Base-by-base conservation (phyloP, 805 yeast species). In the Lipomyces lipofer region DNA sequence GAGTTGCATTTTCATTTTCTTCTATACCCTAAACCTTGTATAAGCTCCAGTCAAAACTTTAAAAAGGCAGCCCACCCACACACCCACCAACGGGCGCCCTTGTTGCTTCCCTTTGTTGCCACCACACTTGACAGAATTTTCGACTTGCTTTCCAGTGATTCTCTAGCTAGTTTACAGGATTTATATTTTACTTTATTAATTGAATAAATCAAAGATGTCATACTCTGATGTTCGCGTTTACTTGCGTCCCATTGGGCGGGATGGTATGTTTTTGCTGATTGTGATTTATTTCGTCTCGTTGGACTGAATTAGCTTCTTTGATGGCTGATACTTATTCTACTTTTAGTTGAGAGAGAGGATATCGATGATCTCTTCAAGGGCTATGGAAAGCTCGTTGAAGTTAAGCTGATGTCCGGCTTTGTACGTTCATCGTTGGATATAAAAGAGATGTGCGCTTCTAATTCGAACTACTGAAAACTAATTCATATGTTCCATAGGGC, bases 371-470 rank as follows among this genome's bases (percentile, higher is more conserved):
- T 80, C 44, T 83, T 82, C 65, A 63, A 68, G 43, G 65, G 69
- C 56, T 79, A 71, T 65, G 88, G 88, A 15, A 72, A 71, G 39
- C 74, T 83, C 21, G 74, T 76, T 17, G 81, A 83, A 54, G 79
- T 83, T 30, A 80, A 79, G 60, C 72, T 83, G 28, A 81, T 82
- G 73, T 67, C 67, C 30, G 71, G 71, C 42, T 69, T 66, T 57
- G 66, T 63, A 39, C 22, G 65, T 49, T 13, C 21, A 25, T 22
- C 17, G 36, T 15, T 12, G 12, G 7, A n/a, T n/a, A n/a, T n/a
- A n/a, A n/a, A n/a, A n/a, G n/a, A n/a, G n/a, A n/a, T 24, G 25
- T 4, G 24, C 12, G 8, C 22, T 3, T 15, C 21, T n/a, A 29
- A 15, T 24, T n/a, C n/a, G n/a, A n/a, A n/a, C n/a, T n/a, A n/a